Percentiles rank a stretch among this genome's conserved stretches.
These are phyloP conservation scores for Anthoceros angustus DNA, from an alignment of 225 moss, liverwort and hornwort species.

Conservation along the genomic window DNA sequence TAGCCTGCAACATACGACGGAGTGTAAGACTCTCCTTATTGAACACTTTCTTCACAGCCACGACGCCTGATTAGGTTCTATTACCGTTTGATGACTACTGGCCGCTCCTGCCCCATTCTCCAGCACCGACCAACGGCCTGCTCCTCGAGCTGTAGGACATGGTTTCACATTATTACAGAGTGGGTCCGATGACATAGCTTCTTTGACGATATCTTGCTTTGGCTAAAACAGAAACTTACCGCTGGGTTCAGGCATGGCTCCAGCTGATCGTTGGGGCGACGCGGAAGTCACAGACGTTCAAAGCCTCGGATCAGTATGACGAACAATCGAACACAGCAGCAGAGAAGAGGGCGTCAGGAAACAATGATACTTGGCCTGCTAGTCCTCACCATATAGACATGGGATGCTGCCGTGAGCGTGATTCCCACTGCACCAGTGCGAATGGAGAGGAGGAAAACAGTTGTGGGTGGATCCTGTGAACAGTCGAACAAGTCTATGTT, in stretches of 20 bases:
- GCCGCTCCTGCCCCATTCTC: conserved; percentile 99
- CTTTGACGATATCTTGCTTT: no score
- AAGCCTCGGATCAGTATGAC: neutral
- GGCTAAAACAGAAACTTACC: conserved; percentile 18
- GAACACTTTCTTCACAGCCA: conserved; percentile 5
- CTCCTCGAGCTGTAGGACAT: conserved; percentile 70
- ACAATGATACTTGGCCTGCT: neutral
- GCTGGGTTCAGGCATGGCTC: conserved; percentile 99
- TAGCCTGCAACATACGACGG: conserved; percentile 29
- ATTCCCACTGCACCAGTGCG: conserved; percentile 98
- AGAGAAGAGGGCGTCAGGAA: neutral
- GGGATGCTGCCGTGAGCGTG: conserved; percentile 94
- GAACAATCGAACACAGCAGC: neutral
- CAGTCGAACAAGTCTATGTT: no score
- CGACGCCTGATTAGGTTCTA: neutral
- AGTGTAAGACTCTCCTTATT: conserved; percentile 1
- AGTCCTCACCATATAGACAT: conserved; percentile 77
- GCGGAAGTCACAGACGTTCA: no score
- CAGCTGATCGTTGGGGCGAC: conserved; percentile 40
- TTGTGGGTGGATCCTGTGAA: conserved; percentile 95
- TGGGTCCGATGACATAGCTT: no score
- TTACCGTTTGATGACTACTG: conserved; percentile 91
- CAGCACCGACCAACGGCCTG: conserved; percentile 99
- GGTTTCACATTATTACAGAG: conserved; percentile 8
- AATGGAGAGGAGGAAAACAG: conserved; percentile 87